Evolutionary conservation across 192 early-diverging fungal genomes (phyloP), one percentile per base, ranked within the genome.

Genomic region (Coemansia sp.): DNA sequence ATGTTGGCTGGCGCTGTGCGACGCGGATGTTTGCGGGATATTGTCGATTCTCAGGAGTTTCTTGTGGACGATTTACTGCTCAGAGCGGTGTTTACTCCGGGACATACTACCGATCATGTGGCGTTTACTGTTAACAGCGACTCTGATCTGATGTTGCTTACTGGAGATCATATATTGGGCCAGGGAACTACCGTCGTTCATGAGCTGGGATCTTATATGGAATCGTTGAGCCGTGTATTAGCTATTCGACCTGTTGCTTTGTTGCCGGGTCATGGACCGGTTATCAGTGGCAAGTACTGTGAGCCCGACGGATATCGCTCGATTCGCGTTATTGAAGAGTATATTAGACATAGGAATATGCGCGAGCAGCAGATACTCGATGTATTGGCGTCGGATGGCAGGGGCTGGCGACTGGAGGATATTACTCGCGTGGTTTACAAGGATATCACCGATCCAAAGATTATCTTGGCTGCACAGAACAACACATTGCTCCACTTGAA

Each of bases 111-210:
- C 23, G 94, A 97, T 63, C 95, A 97, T 67, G 85, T 89, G 55
- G 84, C 87, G 13, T 89, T 96, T 67, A 86, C 76, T 32, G 72
- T 94, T 16, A 77, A 87, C 38, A 87, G 90, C 64, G 92, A 10
- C 19, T 8, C 17, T 21, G 53, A 30, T 14, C 49, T 10, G 58
- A 32, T 73, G 42, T 53, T 97, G 6, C 90, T 95, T 46, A 88
- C 91, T 0, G 93, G 92, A 0, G 95, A 97, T 72, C 89, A 88
- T 66, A 84, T 96, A 1, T 78, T 97, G 64, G 95, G 95, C 0
- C 88, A 93, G 49, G 95, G 95, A 7, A 90, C 91, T 1, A 87
- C 92, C 7, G 85, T 91, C 6, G 95, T 96, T 80, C 85, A 92
- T 30, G 85, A 93, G 49, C 82, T 97, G 11, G 69, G 66, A 4